Evolutionary conservation across 2,329 filamentous ascomycete genomes (phyloP).

Genomic region (Penicillium griseofulvum): DNA sequence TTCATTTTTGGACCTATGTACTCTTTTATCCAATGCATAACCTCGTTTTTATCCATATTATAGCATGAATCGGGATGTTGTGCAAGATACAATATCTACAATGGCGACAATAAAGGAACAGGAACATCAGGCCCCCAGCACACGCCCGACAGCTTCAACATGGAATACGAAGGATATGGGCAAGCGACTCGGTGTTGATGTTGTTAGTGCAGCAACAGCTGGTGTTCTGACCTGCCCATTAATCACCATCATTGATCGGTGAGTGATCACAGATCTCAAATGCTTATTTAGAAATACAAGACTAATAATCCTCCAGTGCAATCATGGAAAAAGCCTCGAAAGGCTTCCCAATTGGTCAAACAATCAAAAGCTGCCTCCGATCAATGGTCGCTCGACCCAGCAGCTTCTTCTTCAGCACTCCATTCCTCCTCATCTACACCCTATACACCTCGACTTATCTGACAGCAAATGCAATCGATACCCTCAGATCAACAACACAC

Average conservation of each 20-base stretch:
- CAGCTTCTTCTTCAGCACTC: conserved; percentile 47
- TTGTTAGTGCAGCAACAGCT: conserved; percentile 66
- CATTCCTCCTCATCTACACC: conserved; percentile 51
- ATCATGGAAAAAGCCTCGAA: conserved; percentile 52
- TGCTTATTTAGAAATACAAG: neutral
- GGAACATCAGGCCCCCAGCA: conserved; percentile 14
- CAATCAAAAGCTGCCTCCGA: conserved; percentile 40
- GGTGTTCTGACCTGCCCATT: conserved; percentile 76
- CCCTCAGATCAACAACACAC: conserved; percentile 63
- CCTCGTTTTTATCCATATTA: neutral
- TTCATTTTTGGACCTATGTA: conserved; percentile 12
- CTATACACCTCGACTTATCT: conserved; percentile 88
- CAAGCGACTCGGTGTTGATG: conserved; percentile 65
- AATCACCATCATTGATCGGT: conserved; percentile 87
- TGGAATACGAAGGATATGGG: conserved; percentile 78
- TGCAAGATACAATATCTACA: conserved; percentile 22
- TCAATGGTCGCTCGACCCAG: conserved; percentile 42
- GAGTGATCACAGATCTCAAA: conserved; percentile 22
- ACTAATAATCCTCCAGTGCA: conserved; percentile 33
- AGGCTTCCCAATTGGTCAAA: conserved; percentile 42
- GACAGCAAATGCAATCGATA: conserved; percentile 85
- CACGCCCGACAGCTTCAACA: conserved; percentile 17
- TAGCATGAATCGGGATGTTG: conserved; percentile 34
- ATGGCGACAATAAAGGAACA: conserved; percentile 20
- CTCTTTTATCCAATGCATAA: neutral